These are phyloP conservation scores for Dissoconium aciculare DNA, from an alignment of 2,329 filamentous ascomycete species.

Conservation along the genomic window DNA sequence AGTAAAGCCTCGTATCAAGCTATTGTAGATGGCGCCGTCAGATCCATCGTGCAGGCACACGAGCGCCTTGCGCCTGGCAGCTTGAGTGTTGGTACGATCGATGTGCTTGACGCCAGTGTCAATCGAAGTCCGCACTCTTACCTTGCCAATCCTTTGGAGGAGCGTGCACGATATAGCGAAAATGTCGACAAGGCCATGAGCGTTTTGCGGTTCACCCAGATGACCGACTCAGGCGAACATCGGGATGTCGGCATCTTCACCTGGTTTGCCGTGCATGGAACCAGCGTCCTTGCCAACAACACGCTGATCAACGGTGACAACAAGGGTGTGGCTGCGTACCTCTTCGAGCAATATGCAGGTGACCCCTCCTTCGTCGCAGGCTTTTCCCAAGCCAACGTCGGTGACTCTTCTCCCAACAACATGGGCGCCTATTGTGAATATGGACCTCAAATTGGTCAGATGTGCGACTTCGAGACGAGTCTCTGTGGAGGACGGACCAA, in stretches of 20 bases:
- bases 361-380: constrained; percentile 66
- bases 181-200: constrained; percentile 66
- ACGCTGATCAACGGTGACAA: constrained; percentile 88
- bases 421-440: constrained; percentile 83
- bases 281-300: constrained; percentile 81
- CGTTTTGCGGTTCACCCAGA: constrained; percentile 52
- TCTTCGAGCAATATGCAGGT: constrained; percentile 55
- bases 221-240: constrained; percentile 50
- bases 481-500: constrained; percentile 64
- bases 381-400: constrained; percentile 83
- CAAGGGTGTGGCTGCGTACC: constrained; percentile 78
- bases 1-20: constrained; percentile 74
- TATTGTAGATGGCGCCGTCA: constrained; percentile 70
- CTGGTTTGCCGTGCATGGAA: constrained; percentile 88
- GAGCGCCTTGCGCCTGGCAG: constrained; percentile 53
- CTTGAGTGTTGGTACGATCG: constrained; percentile 53
- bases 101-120: constrained; percentile 63
- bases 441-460: constrained; percentile 45
- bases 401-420: constrained; percentile 80
- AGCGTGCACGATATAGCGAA: constrained; percentile 53
- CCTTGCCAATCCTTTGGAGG: constrained; percentile 63
- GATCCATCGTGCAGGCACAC: constrained; percentile 72
- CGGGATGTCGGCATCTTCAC: constrained; percentile 70
- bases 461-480: constrained; percentile 66
- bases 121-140: constrained; percentile 85